Base-by-base conservation (phyloP, 2,329 filamentous ascomycete genomes). In the Calonectria pauciramosa region DNA sequence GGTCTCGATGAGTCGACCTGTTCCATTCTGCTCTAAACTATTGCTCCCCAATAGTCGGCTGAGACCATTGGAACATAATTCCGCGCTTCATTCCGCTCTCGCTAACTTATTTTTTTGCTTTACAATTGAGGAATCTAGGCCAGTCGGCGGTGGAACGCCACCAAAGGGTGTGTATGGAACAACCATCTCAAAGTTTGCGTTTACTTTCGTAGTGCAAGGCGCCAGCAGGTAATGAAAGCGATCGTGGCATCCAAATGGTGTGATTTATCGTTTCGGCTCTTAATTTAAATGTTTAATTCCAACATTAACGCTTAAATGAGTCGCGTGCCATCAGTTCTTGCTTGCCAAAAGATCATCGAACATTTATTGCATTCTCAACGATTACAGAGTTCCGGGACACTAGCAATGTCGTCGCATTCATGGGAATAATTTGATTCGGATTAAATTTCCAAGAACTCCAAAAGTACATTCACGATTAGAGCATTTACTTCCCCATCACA, bases 1-100 rank as follows among this genome's bases (percentile, higher is more conserved):
- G 64, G 76, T 74, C 76, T 34, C 73, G 74, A 77, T 70, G 64
- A 49, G 30, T 38, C 23, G 26, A 18, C 18, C 6, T 34, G 16
- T 72, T 32, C 75, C 71, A 74, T 67, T 23, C 64, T 71, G 60
- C 74, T 68, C 47, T 32, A 71, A 32, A 68, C 16, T 69, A 67
- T 18, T 6, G 8, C 4, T 1, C 4, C 7, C 38, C 38, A 6
- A 41, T 18, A 41, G 16, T 6, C 38, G 18, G 4, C 38, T 20
- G 3, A 41, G 38, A 18, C 4, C 7, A 8, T 16, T 6, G 7
- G 38, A 14, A 54, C 56, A 56, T 54, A 28, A 74, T 78, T 20
- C 70, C 70, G 76, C 70, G 38, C 20, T 52, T 10, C 14, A 20
- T 30, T 59, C 34, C 38, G 10, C 36, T 2, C 13, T 71, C 20